Conservation (phyloP, 2,329 filamentous ascomycete genomes). For the Zelopaecilomyces penicillatus region DNA sequence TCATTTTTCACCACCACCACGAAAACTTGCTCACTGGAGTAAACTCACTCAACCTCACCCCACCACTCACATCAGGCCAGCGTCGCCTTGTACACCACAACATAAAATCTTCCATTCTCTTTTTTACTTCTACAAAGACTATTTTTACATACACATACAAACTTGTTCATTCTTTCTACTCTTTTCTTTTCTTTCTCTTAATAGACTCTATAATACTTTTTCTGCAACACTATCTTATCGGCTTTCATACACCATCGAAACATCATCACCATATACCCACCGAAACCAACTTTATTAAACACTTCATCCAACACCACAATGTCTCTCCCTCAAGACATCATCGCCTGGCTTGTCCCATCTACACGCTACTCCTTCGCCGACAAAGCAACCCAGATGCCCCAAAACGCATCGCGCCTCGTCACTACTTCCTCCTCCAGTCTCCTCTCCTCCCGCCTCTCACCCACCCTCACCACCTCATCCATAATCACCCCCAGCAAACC, state of each 20-base stretch:
- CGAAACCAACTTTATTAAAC: conserved; percentile 1
- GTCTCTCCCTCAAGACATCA: conserved; percentile 20
- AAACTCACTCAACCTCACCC: no score
- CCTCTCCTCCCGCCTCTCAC: conserved; percentile 21
- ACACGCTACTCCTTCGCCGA: conserved; percentile 25
- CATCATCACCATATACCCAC: no score
- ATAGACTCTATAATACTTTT: neutral
- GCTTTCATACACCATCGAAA: no score
- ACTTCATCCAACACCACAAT: conserved; percentile 11
- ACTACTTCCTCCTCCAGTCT: conserved; percentile 15
- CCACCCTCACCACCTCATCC: conserved; percentile 10
- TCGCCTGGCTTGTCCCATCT: conserved; percentile 33
- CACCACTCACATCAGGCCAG: neutral
- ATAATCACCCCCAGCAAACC: conserved; percentile 19
- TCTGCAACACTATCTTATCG: no score
- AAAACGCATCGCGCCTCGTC: conserved; percentile 21
- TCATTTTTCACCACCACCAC: no score
- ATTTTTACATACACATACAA: neutral
- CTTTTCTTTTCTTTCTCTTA: no score
- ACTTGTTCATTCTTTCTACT: no score
- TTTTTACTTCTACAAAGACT: conserved; percentile 1
- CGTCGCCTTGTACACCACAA: neutral
- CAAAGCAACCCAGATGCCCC: conserved; percentile 21
- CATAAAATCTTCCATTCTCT: conserved; percentile 1
- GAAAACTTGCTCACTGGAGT: no score